phyloP scores from a whole-genome alignment of 139 green algal genomes.

The Chlorella sp. region DNA sequence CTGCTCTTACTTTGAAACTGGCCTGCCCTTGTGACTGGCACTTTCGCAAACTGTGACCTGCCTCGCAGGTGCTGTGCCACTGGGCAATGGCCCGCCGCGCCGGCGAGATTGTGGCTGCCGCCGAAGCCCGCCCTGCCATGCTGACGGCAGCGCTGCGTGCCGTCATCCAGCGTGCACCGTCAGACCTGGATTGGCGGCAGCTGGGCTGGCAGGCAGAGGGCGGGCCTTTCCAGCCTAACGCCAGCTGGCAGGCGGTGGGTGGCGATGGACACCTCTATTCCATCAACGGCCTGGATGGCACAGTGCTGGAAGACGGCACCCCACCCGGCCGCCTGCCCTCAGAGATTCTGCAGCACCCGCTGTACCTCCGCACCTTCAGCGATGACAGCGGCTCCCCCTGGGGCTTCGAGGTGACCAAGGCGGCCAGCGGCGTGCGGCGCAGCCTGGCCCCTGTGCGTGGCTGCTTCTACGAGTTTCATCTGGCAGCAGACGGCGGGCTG shows the following conservation, averaged over 20 bases:
- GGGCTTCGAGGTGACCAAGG: conserved; percentile 57
- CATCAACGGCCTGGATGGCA: conserved; percentile 60
- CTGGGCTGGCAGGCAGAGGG: not conserved
- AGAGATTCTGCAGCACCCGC: conserved; percentile 47
- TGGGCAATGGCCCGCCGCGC: conserved; percentile 8
- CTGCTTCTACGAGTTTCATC: too few relatives aligned
- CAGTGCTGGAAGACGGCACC: conserved; percentile 37
- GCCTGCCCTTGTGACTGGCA: too few relatives aligned
- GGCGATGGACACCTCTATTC: conserved; percentile 46
- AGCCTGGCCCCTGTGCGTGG: too few relatives aligned
- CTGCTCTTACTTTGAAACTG: too few relatives aligned
- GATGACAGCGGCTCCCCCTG: too few relatives aligned
- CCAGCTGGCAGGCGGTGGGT: conserved; percentile 51
- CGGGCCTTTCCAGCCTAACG: not conserved
- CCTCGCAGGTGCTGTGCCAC: conserved; percentile 19
- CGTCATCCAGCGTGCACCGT: not conserved
- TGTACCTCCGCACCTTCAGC: conserved; percentile 62
- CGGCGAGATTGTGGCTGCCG: not conserved
- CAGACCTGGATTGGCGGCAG: not conserved
- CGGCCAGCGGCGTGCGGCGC: too few relatives aligned
- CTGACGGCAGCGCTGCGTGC: not conserved
- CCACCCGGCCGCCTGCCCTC: conserved; percentile 50
- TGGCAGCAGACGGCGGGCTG: too few relatives aligned
- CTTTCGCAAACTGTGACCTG: too few relatives aligned
- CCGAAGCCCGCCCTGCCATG: not conserved